A percentile compares a stretch with the other conserved stretches of the same genome.
Evolutionary conservation across 2,329 filamentous ascomycete genomes (phyloP).

Genomic region (Calycina herbarum): DNA sequence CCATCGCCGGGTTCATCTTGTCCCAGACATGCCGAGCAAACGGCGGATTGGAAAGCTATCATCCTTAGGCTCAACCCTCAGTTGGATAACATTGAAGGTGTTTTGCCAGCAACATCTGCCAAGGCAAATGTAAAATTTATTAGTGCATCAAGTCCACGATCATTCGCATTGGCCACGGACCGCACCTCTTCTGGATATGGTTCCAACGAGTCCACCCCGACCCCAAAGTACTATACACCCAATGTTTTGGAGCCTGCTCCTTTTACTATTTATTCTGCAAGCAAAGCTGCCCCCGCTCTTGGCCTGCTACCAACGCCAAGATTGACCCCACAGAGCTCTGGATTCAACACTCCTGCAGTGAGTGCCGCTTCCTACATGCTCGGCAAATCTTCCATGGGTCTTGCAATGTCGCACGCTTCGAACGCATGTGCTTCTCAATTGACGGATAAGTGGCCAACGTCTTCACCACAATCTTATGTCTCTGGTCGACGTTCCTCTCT

Average conservation of each 20-base stretch:
- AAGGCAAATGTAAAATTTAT: conserved; percentile 29
- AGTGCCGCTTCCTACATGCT: conserved; percentile 53
- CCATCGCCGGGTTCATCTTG: conserved; percentile 49
- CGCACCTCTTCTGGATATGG: conserved; percentile 40
- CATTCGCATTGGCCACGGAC: conserved; percentile 47
- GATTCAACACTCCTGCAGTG: conserved; percentile 61
- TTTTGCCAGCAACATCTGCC: conserved; percentile 41
- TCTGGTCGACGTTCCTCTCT: conserved; percentile 60
- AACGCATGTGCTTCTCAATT: conserved; percentile 48
- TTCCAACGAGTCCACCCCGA: conserved; percentile 43
- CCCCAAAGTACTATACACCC: conserved; percentile 45
- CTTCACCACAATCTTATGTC: conserved; percentile 54
- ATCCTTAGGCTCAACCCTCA: conserved; percentile 58
- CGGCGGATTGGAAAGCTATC: conserved; percentile 56
- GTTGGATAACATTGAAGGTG: conserved; percentile 57
- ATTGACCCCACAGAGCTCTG: conserved; percentile 55
- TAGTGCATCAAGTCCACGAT: conserved; percentile 23
- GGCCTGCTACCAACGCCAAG: conserved; percentile 60
- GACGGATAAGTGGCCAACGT: conserved; percentile 54
- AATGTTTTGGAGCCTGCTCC: conserved; percentile 52
- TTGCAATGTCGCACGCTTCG: conserved; percentile 58
- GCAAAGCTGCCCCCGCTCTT: conserved; percentile 52
- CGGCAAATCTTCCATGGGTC: conserved; percentile 57
- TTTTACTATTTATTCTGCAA: conserved; percentile 45
- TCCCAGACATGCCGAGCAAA: conserved; percentile 30